A percentile compares a stretch with the other conserved stretches of the same genome.
Evolutionary conservation across 1,139 yeast genomes (phyloP).

Genomic region (Spathaspora sp.): DNA sequence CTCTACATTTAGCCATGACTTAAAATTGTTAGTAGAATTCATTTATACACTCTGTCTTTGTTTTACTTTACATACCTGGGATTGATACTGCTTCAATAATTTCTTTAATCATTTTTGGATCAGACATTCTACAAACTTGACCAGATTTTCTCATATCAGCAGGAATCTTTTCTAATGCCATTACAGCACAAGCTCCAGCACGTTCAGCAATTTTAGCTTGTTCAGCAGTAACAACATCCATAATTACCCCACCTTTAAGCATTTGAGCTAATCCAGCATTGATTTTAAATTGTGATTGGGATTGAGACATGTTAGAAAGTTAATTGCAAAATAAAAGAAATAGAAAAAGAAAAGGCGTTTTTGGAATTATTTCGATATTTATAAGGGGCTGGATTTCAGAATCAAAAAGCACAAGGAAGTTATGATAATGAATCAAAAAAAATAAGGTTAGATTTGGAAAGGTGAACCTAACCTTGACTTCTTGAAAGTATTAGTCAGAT

Average conservation of each 20-base stretch:
- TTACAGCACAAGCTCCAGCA: constrained; percentile 90
- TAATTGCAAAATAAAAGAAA: not conserved
- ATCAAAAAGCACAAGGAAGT: not conserved
- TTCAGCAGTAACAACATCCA: constrained; percentile 55
- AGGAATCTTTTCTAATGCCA: constrained; percentile 86
- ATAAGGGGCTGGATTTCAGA: not conserved
- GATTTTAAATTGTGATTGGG: constrained; percentile 54
- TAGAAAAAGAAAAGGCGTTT: not conserved
- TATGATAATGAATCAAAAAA: not conserved
- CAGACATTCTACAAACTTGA: constrained; percentile 86
- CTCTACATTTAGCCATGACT: constrained; percentile 79
- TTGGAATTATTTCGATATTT: not conserved
- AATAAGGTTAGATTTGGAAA: not conserved
- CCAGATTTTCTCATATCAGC: constrained; percentile 86
- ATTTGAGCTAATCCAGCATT: constrained; percentile 86
- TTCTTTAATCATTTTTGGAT: constrained; percentile 75
- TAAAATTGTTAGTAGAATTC: not conserved
- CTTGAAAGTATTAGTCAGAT: not conserved
- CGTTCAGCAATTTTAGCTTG: constrained; percentile 66
- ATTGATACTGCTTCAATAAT: constrained; percentile 73
- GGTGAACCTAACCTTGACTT: not conserved
- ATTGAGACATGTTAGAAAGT: not conserved
- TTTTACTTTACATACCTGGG: constrained; percentile 52
- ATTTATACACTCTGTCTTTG: not conserved
- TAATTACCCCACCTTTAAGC: constrained; percentile 68